Conservation (phyloP, 169 alveolate genomes). For the Pseudocohnilembus persalinus region DNA sequence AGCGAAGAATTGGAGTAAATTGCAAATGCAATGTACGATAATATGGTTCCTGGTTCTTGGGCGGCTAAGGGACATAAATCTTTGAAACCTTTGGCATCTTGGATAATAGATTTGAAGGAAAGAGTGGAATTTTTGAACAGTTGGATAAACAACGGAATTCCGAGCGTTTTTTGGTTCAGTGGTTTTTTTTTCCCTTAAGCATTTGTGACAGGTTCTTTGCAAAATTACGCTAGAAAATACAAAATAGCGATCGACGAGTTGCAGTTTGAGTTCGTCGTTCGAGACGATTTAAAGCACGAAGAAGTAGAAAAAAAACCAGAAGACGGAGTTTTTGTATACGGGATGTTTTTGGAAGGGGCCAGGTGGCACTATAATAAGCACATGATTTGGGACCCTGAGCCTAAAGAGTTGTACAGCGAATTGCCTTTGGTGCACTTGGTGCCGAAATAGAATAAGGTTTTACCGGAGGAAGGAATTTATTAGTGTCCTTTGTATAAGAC, state of each 20-base stretch:
- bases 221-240: slow-evolving; percentile 85
- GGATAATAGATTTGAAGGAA: slow-evolving; percentile 83
- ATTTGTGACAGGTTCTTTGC: slow-evolving; percentile 86
- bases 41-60: slow-evolving; percentile 74
- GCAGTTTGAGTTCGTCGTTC: slow-evolving; percentile 69
- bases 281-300: slow-evolving; percentile 57
- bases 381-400: slow-evolving; percentile 76
- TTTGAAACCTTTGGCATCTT: slow-evolving; percentile 81
- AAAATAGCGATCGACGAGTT: slow-evolving; percentile 81
- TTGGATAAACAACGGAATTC: slow-evolving; percentile 87
- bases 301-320: slow-evolving; percentile 72
- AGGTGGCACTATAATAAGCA: slow-evolving; percentile 87
- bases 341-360: slow-evolving; percentile 93
- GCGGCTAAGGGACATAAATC: slow-evolving; percentile 73
- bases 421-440: slow-evolving; percentile 90
- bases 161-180: slow-evolving; percentile 85
- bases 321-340: slow-evolving; percentile 89
- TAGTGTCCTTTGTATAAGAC: slow-evolving; percentile 88
- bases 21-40: slow-evolving; percentile 59
- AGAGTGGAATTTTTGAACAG: slow-evolving; percentile 75
- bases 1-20: slow-evolving; percentile 81
- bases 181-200: slow-evolving; percentile 90
- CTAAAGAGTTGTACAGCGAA: slow-evolving; percentile 88
- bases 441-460: slow-evolving; percentile 87
- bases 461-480: slow-evolving; percentile 79